These are phyloP conservation scores for Eremomyces bilateralis DNA, from an alignment of 495 filamentous ascomycete genomes.

Conservation along the genomic window DNA sequence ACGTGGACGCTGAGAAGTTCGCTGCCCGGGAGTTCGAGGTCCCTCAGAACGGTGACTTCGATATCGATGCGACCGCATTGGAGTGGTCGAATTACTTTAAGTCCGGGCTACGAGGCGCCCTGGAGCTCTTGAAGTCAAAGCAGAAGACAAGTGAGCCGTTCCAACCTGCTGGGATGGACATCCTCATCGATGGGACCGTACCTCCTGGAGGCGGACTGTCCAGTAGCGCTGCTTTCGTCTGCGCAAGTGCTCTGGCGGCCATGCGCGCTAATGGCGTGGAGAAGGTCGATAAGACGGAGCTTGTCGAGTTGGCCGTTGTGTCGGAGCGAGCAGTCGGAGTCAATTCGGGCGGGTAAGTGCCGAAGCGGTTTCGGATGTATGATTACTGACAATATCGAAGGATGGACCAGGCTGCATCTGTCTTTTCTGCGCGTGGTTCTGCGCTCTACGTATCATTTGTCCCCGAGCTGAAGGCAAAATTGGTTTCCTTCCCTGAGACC, in stretches of 20 bases:
- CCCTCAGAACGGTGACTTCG: slow-evolving; percentile 23
- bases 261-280: slow-evolving; percentile 68
- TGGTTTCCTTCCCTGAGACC: slow-evolving; percentile 67
- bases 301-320: slow-evolving; percentile 79
- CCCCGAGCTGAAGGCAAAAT: slow-evolving; percentile 49
- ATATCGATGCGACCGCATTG: slow-evolving; percentile 23
- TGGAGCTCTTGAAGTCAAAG: slow-evolving; percentile 56
- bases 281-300: slow-evolving; percentile 64
- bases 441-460: slow-evolving; percentile 82
- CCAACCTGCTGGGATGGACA: slow-evolving; percentile 56
- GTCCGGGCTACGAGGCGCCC: slow-evolving; percentile 60
- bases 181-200: slow-evolving; percentile 79
- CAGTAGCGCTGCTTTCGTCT: slow-evolving; percentile 87
- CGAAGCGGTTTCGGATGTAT: not conserved
- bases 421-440: slow-evolving; percentile 67
- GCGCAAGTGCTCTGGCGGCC: slow-evolving; percentile 69
- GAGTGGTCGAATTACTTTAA: slow-evolving; percentile 99
- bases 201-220: slow-evolving; percentile 80
- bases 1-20: slow-evolving; percentile 58
- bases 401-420: slow-evolving; percentile 97
- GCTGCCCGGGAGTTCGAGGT: slow-evolving; percentile 55
- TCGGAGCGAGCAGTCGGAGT: slow-evolving; percentile 89
- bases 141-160: slow-evolving; percentile 27
- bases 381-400: slow-evolving; percentile 14
- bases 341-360: slow-evolving; percentile 70